Evolutionary conservation across 441 rosid genomes (phyloP), one percentile per base, ranked within the genome.

Genomic region (Arabidopsis hybrid): DNA sequence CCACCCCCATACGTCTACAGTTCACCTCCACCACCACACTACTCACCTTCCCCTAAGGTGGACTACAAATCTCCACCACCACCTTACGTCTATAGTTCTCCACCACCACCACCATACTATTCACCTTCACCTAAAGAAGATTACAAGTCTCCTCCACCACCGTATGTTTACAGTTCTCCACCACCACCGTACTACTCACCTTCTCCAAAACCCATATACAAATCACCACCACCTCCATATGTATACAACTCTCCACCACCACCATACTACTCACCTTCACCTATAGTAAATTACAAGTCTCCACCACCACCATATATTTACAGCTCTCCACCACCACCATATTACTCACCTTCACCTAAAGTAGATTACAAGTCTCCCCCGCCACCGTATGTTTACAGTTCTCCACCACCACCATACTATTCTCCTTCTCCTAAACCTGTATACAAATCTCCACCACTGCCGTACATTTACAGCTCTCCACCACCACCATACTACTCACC

Each of bases 91-190:
- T 40, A 60, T 7, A 60, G 0, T 11, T 53, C 72, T 9, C 61
- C 58, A 18, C 49, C 71, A 51, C 49, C 69, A 6, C 70, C 58
- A 32, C 57, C 57, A 8, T 42, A 10, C 0, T 31, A 58, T 7
- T 69, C 57, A 0, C 73, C 65, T 6, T 35, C 73, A 0, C 73
- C 73, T 14, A 69, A 69, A 1, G 5, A 10, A 6, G n/a, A 45
- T 0, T 69, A 69, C 21, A 69, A 69, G 5, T 69, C 56, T 69
- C 64, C 64, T 31, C 73, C 73, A 69, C 73, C 72, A 4, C 63
- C 43, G 0, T 68, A 68, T 9, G 53, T 68, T 1, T 68, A 68
- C 53, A 55, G 18, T 18, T 68, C 60, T 21, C 60, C 71, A 7
- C 52, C 67, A 7, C 67, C 67, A 12, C 67, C 67, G 0, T 40